Conservation (phyloP, 768 basidiomycete species). For the Lactifluus rugatus region DNA sequence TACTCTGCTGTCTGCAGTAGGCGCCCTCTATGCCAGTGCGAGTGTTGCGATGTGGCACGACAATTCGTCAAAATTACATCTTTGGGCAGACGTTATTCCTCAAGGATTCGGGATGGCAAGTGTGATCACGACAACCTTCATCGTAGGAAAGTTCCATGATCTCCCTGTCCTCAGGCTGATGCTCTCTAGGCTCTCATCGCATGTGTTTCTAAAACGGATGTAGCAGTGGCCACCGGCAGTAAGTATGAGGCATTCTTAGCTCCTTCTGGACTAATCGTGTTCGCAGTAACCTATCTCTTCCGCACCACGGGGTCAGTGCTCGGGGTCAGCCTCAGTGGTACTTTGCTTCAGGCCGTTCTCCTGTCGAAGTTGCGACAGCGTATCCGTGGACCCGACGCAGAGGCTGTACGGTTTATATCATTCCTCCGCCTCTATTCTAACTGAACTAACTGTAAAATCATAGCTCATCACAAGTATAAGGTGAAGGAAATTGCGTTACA, state of each 20-base stretch:
- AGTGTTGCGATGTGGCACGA: constrained; percentile 62
- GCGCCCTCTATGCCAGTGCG: constrained; percentile 49
- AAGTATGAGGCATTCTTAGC: constrained; percentile 27
- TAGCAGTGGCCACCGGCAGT: constrained; percentile 89
- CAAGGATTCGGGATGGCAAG: constrained; percentile 81
- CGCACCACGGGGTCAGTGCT: constrained; percentile 91
- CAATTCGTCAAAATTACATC: constrained; percentile 45
- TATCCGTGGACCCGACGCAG: constrained; percentile 69
- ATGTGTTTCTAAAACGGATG: constrained; percentile 65
- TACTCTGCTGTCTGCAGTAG: constrained; percentile 52
- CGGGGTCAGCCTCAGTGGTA: constrained; percentile 83
- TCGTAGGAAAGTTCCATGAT: constrained; percentile 39
- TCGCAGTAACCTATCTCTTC: constrained; percentile 83
- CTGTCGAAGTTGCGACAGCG: constrained; percentile 55
- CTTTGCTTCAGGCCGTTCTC: constrained; percentile 74
- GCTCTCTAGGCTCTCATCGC: constrained; percentile 75
- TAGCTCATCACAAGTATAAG: constrained; percentile 69
- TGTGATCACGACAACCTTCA: constrained; percentile 77
- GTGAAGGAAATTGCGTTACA: constrained; percentile 27
- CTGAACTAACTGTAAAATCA: constrained; percentile 16
- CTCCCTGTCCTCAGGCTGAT: constrained; percentile 1
- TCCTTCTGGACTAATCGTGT: neutral
- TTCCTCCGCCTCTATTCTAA: constrained; percentile 1
- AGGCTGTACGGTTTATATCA: constrained; percentile 42
- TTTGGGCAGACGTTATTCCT: constrained; percentile 73